Evolutionary conservation across 169 alveolate species (phyloP), one percentile per base, ranked within the genome.

Genomic region (Plasmodium relictum): DNA sequence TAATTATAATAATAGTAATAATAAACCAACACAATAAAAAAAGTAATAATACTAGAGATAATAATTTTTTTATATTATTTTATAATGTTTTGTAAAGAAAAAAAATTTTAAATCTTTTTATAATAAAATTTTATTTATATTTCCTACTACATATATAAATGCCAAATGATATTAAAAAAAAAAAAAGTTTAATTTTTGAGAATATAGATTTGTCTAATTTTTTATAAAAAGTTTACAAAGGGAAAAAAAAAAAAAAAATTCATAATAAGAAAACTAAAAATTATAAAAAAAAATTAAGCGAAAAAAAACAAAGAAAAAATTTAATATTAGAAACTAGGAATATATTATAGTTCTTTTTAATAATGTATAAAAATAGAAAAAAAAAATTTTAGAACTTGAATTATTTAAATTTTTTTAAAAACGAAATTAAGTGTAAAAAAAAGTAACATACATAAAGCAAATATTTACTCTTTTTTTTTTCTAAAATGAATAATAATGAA

Each of bases 401-500:
- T 44, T 54, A 10, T 54, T n/a, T 37, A n/a, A 1, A 31, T 31
- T 31, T 31, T 3, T 31, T 31, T 31, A 31, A 31, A 31, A 31
- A 31, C 39, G 1, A 31, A 31, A 31, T 31, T 3, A 31, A 31
- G 39, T 31, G 1, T 2, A 31, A 71, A 50, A 39, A 50, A 58
- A 10, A 48, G 58, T 31, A 31, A 31, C n/a, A n/a, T 31, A 31
- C 39, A 31, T 2, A 31, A 2, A 31, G 39, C 3, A 31, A 2
- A 31, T 2, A 31, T 12, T 10, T 58, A 16, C 58, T 58, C 26
- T 52, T 39, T 44, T 52, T 48, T 54, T 66, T 68, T 80, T 80
- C n/a, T 52, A 80, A 66, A 80, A 80, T 80, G 90, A 74, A 68
- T 24, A 74, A 68, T 24, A 16, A 68, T 65, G 90, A 80, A 66